Conservation (phyloP, 1,139 yeast genomes). For the Debaryomyces sp. region DNA sequence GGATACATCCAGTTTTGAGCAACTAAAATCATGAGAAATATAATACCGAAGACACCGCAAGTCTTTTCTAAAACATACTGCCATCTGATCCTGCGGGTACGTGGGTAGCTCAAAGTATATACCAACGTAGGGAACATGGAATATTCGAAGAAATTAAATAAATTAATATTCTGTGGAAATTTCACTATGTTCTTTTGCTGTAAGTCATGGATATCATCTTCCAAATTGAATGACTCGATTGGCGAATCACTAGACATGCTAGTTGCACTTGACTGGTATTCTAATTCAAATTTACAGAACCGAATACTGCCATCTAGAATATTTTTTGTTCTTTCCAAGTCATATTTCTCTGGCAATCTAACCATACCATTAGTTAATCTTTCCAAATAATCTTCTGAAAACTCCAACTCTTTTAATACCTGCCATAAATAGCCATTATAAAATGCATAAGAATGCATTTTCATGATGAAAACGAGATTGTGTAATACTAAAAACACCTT, state of each 20-base stretch:
- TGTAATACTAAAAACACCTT: slow-evolving; percentile 81
- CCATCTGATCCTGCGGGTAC: slow-evolving; percentile 72
- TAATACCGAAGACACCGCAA: slow-evolving; percentile 83
- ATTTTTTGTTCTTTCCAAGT: slow-evolving; percentile 26
- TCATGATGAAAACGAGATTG: slow-evolving; percentile 85
- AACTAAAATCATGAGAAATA: slow-evolving; percentile 75
- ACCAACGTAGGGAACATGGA: slow-evolving; percentile 93
- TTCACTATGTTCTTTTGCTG: slow-evolving; percentile 26
- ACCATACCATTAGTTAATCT: slow-evolving; percentile 21
- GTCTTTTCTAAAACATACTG: slow-evolving; percentile 68
- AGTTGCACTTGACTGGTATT: slow-evolving; percentile 43
- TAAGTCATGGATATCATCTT: slow-evolving; percentile 22
- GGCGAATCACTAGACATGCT: slow-evolving; percentile 18
- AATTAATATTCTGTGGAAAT: slow-evolving; percentile 75
- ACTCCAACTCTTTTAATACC: slow-evolving; percentile 56
- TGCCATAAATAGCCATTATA: slow-evolving; percentile 88
- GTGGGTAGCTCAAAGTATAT: slow-evolving; percentile 76
- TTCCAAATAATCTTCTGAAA: slow-evolving; percentile 39
- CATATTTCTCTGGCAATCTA: slow-evolving; percentile 22
- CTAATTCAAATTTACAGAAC: slow-evolving; percentile 67
- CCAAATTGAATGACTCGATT: slow-evolving; percentile 12
- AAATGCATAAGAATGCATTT: slow-evolving; percentile 87
- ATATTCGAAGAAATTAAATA: slow-evolving; percentile 68
- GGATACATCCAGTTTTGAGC: slow-evolving; percentile 85
- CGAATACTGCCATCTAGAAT: slow-evolving; percentile 50